These are phyloP conservation scores for Umbelopsis sp. DNA, from an alignment of 192 early-diverging fungal genomes.

Conservation along the genomic window DNA sequence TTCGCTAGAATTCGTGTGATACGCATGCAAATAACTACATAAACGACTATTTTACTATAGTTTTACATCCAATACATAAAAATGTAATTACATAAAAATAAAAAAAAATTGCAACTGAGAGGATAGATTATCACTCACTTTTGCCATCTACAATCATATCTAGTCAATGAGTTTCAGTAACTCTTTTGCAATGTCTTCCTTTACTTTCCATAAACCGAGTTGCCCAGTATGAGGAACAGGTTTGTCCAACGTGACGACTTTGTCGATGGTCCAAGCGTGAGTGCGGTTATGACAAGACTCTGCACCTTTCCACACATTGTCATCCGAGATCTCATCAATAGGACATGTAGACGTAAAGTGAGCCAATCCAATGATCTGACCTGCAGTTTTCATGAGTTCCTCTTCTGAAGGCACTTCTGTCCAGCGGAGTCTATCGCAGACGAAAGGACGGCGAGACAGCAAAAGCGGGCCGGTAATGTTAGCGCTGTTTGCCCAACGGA, in stretches of 20 bases:
- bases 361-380: constrained; percentile 4
- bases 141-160: too few relatives aligned
- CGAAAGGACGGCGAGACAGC: not conserved
- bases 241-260: not conserved
- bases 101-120: too few relatives aligned
- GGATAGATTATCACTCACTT: too few relatives aligned
- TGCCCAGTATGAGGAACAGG: not conserved
- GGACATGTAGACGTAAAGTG: not conserved
- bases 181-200: constrained; percentile 8
- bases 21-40: too few relatives aligned
- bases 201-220: constrained; percentile 6
- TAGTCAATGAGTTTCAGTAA: not conserved
- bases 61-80: too few relatives aligned
- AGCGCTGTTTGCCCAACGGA: not conserved
- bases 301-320: constrained; percentile 9
- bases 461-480: too few relatives aligned
- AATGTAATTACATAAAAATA: too few relatives aligned
- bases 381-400: not conserved
- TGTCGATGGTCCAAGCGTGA: constrained; percentile 7
- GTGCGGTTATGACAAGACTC: constrained; percentile 5
- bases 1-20: too few relatives aligned
- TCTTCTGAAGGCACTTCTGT: not conserved
- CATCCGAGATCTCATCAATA: not conserved
- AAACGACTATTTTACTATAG: too few relatives aligned
- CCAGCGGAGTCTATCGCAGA: not conserved